Evolutionary conservation across 2,329 filamentous ascomycete genomes (phyloP).

Genomic region (Diaporthe caulivora): DNA sequence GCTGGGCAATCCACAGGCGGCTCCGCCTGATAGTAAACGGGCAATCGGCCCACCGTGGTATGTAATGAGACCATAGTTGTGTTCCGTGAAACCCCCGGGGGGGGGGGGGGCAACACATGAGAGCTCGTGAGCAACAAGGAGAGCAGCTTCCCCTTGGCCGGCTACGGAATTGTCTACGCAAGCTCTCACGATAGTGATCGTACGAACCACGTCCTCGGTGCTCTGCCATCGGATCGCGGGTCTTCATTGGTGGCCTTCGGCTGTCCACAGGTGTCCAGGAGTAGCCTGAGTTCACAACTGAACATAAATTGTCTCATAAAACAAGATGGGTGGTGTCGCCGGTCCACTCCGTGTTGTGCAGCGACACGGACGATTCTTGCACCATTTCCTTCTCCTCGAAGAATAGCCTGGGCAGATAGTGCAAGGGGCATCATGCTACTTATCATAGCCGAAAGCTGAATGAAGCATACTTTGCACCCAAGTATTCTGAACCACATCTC

Average conservation of each 20-base stretch:
- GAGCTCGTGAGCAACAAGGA: conserved; percentile 58
- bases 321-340: not conserved
- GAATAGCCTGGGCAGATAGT: not conserved
- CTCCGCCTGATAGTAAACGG: conserved; percentile 73
- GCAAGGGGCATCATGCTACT: not conserved
- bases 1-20: conserved; percentile 52
- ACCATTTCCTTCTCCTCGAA: not conserved
- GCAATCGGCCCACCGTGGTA: conserved; percentile 76
- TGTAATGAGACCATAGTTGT: conserved; percentile 57
- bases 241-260: not conserved
- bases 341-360: not conserved
- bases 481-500: not conserved
- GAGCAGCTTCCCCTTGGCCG: conserved; percentile 42
- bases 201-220: not conserved
- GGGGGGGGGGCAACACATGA: conserved; percentile 62
- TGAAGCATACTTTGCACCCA: too few species aligned
- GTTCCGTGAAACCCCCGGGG: conserved; percentile 35
- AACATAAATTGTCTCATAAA: not conserved
- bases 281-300: not conserved
- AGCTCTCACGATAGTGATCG: not conserved
- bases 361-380: not conserved
- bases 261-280: not conserved
- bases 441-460: too few species aligned
- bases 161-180: not conserved
- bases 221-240: not conserved